These are phyloP conservation scores for Microthlaspi erraticum DNA, from an alignment of 345 rosid genomes.

Conservation along the genomic window DNA sequence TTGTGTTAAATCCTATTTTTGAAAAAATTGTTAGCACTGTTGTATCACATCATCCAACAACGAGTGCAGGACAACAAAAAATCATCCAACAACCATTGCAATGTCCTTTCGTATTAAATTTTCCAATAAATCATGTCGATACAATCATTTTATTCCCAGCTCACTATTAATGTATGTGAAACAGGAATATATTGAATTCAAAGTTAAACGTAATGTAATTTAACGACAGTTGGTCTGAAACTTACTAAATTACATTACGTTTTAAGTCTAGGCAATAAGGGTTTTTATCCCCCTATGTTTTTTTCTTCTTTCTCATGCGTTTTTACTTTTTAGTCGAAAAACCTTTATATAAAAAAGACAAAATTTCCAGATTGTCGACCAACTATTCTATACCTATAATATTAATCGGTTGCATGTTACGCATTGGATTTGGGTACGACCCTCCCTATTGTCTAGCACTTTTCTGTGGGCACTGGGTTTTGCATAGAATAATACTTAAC, in stretches of 20 bases:
- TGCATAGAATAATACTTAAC: slow-evolving; percentile 30
- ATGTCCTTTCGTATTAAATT: slow-evolving; percentile 43
- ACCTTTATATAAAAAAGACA: too few species aligned
- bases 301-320: not conserved
- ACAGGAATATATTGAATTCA: not conserved
- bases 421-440: slow-evolving; percentile 13
- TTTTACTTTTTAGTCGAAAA: too few species aligned
- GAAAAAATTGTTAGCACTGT: slow-evolving; percentile 9
- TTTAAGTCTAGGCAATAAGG: too few species aligned
- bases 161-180: slow-evolving; percentile 5
- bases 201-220: too few species aligned
- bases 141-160: slow-evolving; percentile 26
- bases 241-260: too few species aligned
- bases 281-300: too few species aligned
- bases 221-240: too few species aligned
- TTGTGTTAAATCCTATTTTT: not conserved
- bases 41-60: slow-evolving; percentile 43
- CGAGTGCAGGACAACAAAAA: slow-evolving; percentile 30
- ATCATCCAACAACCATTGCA: slow-evolving; percentile 41
- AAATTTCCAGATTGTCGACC: not conserved
- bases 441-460: slow-evolving; percentile 6
- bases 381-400: slow-evolving; percentile 2
- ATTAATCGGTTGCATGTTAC: slow-evolving; percentile 3
- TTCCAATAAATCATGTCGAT: slow-evolving; percentile 14
- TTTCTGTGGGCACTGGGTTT: slow-evolving; percentile 13